These are phyloP conservation scores for Trematosphaeria pertusa DNA, from an alignment of 2,329 filamentous ascomycete genomes.

Conservation along the genomic window DNA sequence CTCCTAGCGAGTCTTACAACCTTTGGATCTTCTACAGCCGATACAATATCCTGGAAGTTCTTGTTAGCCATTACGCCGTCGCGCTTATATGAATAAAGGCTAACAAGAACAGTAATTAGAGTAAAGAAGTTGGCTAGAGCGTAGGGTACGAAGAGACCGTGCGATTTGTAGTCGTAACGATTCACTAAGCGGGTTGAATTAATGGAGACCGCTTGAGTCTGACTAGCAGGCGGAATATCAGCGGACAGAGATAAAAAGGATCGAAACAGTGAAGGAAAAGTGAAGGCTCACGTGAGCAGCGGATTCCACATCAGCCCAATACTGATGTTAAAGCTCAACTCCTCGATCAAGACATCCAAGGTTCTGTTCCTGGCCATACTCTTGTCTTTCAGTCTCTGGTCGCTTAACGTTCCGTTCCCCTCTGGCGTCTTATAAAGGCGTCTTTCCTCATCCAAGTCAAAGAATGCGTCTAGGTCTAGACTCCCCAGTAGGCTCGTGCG, in stretches of 20 bases:
- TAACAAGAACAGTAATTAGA: conserved; percentile 10
- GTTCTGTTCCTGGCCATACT: conserved; percentile 20
- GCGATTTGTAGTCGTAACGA: conserved; percentile 16
- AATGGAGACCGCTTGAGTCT: neutral
- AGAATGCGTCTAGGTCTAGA: conserved; percentile 19
- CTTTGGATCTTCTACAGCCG: conserved; percentile 12
- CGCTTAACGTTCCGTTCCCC: conserved; percentile 4
- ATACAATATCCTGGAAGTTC: conserved; percentile 21
- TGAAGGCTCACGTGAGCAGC: conserved; percentile 16
- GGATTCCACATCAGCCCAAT: conserved; percentile 19
- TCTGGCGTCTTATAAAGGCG: conserved; percentile 11
- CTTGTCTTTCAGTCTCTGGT: conserved; percentile 18
- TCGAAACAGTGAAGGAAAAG: neutral
- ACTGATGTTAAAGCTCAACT: conserved; percentile 24
- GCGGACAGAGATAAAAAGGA: neutral
- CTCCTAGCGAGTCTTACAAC: conserved; percentile 8
- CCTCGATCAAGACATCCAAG: conserved; percentile 21
- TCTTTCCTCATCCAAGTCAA: conserved; percentile 19
- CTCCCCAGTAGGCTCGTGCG: conserved; percentile 19
- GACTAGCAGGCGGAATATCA: neutral
- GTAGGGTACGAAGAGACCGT: conserved; percentile 14
- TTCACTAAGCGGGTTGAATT: conserved; percentile 5
- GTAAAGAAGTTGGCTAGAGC: conserved; percentile 16
- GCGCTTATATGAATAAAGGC: conserved; percentile 12
- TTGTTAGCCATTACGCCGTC: conserved; percentile 19